These are phyloP conservation scores for Cercophora sp. DNA, from an alignment of 495 filamentous ascomycete species.

Conservation along the genomic window DNA sequence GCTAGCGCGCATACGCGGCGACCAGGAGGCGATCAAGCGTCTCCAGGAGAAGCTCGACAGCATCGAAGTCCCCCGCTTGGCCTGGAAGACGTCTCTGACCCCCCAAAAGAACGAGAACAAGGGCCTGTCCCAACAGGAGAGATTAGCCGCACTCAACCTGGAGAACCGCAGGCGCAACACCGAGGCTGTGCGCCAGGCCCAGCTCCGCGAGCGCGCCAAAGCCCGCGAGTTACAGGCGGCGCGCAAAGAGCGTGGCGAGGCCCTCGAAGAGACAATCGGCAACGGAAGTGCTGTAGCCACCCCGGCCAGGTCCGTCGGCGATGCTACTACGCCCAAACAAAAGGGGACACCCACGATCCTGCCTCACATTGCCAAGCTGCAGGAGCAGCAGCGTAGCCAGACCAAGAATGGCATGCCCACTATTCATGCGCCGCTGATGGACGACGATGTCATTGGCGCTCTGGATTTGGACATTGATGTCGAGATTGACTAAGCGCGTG, in stretches of 20 bases:
- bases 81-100: slow-evolving; percentile 58
- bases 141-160: slow-evolving; percentile 68
- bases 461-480: slow-evolving; percentile 80
- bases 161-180: slow-evolving; percentile 75
- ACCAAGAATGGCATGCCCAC: slow-evolving; percentile 58
- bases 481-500: slow-evolving; percentile 47
- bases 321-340: slow-evolving; percentile 37
- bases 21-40: slow-evolving; percentile 55
- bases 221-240: slow-evolving; percentile 53
- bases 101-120: slow-evolving; percentile 41
- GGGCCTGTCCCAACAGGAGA: slow-evolving; percentile 60
- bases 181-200: slow-evolving; percentile 78
- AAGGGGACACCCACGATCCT: slow-evolving; percentile 20
- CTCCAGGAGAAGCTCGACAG: slow-evolving; percentile 65
- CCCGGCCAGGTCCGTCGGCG: slow-evolving; percentile 36
- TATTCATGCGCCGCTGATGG: slow-evolving; percentile 68
- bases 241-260: slow-evolving; percentile 49
- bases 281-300: slow-evolving; percentile 54
- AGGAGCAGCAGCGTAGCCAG: slow-evolving; percentile 52
- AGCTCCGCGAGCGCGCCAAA: slow-evolving; percentile 69
- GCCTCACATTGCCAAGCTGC: slow-evolving; percentile 47
- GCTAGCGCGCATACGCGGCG: slow-evolving; percentile 57
- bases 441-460: slow-evolving; percentile 79
- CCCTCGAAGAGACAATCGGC: slow-evolving; percentile 53
- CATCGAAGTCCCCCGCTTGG: slow-evolving; percentile 64